Evolutionary conservation across 306 rosid species (phyloP).

Genomic region (Psophocarpus tetragonolobus): DNA sequence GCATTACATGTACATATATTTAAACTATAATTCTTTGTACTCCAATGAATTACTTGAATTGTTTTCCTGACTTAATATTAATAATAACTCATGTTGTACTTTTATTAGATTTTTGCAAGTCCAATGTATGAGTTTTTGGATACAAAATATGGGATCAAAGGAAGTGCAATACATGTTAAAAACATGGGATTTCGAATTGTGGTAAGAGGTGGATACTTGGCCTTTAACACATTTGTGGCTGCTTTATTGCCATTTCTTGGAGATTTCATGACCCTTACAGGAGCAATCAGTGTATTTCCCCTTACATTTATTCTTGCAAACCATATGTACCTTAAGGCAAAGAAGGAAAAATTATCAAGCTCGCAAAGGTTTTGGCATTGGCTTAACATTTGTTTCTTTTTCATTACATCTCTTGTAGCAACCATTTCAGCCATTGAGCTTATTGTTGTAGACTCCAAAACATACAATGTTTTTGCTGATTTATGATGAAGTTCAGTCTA

Average conservation of each 20-base stretch:
- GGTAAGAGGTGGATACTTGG: slow-evolving; percentile 85
- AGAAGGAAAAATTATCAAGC: slow-evolving; percentile 52
- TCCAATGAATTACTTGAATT: background rate
- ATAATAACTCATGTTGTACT: slow-evolving; percentile 13
- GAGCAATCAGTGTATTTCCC: slow-evolving; percentile 93
- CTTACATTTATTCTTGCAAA: slow-evolving; percentile 94
- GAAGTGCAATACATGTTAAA: slow-evolving; percentile 55
- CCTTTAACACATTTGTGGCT: slow-evolving; percentile 63
- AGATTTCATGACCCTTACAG: slow-evolving; percentile 97
- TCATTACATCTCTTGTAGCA: slow-evolving; percentile 62
- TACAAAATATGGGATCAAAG: slow-evolving; percentile 70
- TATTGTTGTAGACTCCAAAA: slow-evolving; percentile 79
- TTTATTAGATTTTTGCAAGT: slow-evolving; percentile 83
- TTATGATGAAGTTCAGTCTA: slow-evolving; percentile 39
- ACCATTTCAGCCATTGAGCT: slow-evolving; percentile 76
- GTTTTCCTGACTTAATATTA: background rate
- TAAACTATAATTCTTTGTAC: slow-evolving; percentile 14
- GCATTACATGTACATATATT: slow-evolving; percentile 71
- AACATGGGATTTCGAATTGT: slow-evolving; percentile 61
- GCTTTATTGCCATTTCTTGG: slow-evolving; percentile 94
- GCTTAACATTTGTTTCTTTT: slow-evolving; percentile 74
- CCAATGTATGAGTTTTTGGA: slow-evolving; percentile 92
- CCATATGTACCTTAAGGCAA: slow-evolving; percentile 85
- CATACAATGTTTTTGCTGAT: slow-evolving; percentile 79
- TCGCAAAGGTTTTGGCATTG: slow-evolving; percentile 76